A percentile compares a stretch with the other conserved stretches of the same genome.
Conservation (phyloP, 129 eudicot species). For the Saposhnikovia divaricata region DNA sequence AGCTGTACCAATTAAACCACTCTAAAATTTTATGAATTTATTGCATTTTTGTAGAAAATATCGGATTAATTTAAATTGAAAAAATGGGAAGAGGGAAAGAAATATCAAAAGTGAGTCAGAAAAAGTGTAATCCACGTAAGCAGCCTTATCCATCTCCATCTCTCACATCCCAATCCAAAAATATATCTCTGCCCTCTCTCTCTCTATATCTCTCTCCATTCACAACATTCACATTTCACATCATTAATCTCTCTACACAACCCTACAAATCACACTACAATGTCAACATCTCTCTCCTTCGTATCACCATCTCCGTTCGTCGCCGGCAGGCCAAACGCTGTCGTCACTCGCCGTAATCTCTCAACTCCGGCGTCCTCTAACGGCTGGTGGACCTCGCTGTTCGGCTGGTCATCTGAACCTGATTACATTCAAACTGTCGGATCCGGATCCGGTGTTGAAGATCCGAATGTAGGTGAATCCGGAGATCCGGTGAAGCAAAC, state of each 20-base stretch:
- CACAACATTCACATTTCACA: background rate
- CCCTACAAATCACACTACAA: constrained; percentile 2
- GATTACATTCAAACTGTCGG: constrained; percentile 32
- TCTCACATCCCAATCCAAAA: background rate
- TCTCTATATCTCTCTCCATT: background rate
- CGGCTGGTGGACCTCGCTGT: constrained; percentile 60
- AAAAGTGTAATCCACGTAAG: constrained; percentile 22
- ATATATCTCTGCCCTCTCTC: background rate
- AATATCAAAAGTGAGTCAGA: background rate
- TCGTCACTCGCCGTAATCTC: constrained; percentile 3
- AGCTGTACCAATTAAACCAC: too few species aligned
- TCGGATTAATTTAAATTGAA: too few species aligned
- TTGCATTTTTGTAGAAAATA: too few species aligned
- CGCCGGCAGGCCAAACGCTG: background rate
- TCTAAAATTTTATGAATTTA: too few species aligned
- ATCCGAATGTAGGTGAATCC: constrained; percentile 11
- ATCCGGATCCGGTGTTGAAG: background rate
- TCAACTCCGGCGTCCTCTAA: constrained; percentile 21
- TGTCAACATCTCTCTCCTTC: constrained; percentile 37
- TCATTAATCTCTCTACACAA: background rate
- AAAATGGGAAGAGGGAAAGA: background rate
- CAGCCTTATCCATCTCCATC: constrained; percentile 37
- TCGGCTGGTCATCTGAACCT: constrained; percentile 50
- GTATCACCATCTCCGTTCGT: constrained; percentile 19
- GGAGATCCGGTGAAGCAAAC: constrained; percentile 7